Conservation (phyloP, 352 stramenopile genomes). For the Globisporangium heterothallicum region DNA sequence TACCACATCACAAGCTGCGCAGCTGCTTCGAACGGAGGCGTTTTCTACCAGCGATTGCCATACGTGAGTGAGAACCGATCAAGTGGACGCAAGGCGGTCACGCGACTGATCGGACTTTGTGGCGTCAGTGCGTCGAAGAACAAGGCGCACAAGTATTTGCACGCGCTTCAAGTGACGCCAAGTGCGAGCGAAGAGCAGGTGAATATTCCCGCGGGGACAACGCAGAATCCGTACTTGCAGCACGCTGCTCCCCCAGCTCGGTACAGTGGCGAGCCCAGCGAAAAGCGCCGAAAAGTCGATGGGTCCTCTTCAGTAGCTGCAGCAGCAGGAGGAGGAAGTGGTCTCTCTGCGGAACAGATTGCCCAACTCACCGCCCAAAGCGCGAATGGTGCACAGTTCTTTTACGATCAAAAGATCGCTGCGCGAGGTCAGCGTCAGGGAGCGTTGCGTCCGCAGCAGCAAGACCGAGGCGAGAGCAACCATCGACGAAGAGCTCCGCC, state of each 20-base stretch:
- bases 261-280: constrained; percentile 16
- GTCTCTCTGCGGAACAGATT: constrained; percentile 61
- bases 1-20: constrained; percentile 65
- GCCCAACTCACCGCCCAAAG: constrained; percentile 52
- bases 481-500: constrained; percentile 13
- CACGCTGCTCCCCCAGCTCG: constrained; percentile 10
- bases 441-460: constrained; percentile 31
- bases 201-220: constrained; percentile 66
- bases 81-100: constrained; percentile 52
- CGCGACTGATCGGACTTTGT: constrained; percentile 64
- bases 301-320: neutral
- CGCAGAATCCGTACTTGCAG: constrained; percentile 62
- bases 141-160: constrained; percentile 76
- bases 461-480: constrained; percentile 14
- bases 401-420: constrained; percentile 69
- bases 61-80: constrained; percentile 59
- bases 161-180: constrained; percentile 62
- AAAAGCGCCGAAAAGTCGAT: constrained; percentile 42
- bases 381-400: constrained; percentile 44
- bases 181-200: constrained; percentile 26
- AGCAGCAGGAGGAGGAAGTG: constrained; percentile 14
- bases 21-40: constrained; percentile 21
- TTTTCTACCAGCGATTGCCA: constrained; percentile 77
- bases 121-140: constrained; percentile 55
- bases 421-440: constrained; percentile 43